A percentile compares a stretch with the other conserved stretches of the same genome.
phyloP scores from a whole-genome alignment of 2,329 filamentous ascomycete genomes.

The Aspergillus uvarum region DNA sequence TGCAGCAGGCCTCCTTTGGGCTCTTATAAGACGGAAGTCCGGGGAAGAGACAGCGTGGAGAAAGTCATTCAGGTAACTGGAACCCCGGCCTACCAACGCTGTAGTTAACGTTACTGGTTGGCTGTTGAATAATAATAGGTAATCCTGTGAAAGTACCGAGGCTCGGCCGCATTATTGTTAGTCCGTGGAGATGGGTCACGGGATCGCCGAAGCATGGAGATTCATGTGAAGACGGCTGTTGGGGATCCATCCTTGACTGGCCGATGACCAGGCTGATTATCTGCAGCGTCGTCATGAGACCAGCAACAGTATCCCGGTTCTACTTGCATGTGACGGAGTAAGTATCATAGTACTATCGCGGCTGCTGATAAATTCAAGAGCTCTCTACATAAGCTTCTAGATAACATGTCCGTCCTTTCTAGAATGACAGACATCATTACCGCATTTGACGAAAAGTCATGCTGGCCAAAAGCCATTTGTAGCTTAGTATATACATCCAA shows the following conservation, averaged over 20 bases:
- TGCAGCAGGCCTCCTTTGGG: slow-evolving; percentile 2
- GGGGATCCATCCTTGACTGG: background rate
- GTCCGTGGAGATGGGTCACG: slow-evolving; percentile 27
- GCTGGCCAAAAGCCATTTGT: too few species aligned
- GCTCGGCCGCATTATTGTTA: slow-evolving; percentile 27
- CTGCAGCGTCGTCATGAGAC: slow-evolving; percentile 1
- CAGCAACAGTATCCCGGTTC: background rate
- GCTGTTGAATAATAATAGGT: slow-evolving; percentile 14
- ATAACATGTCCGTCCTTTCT: too few species aligned
- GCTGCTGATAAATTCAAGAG: too few species aligned
- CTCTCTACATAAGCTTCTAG: too few species aligned
- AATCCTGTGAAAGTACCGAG: slow-evolving; percentile 34
- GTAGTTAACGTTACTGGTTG: slow-evolving; percentile 8
- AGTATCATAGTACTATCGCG: too few species aligned
- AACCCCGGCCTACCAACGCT: background rate
- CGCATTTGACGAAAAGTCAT: too few species aligned
- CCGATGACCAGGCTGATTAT: background rate
- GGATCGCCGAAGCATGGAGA: slow-evolving; percentile 17
- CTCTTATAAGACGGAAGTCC: slow-evolving; percentile 18
- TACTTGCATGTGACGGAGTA: background rate
- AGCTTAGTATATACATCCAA: too few species aligned
- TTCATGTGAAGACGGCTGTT: slow-evolving; percentile 25
- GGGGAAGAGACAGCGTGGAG: slow-evolving; percentile 6
- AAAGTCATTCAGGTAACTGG: slow-evolving; percentile 2
- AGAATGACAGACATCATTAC: too few species aligned